Conservation (phyloP, 495 filamentous ascomycete genomes). For the Trichoderma erinaceum region DNA sequence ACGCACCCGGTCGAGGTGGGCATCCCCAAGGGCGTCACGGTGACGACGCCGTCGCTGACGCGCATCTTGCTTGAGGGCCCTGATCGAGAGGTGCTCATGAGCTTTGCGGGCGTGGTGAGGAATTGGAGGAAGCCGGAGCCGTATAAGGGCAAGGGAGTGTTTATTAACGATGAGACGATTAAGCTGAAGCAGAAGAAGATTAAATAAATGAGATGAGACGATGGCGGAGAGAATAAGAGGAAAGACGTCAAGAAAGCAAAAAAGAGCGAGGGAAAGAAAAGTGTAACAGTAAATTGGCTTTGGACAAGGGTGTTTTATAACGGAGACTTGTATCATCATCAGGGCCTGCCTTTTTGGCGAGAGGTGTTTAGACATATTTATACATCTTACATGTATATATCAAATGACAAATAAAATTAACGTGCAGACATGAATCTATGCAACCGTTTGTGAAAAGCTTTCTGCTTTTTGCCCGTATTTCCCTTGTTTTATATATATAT, state of each 20-base stretch:
- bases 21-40: conserved; percentile 76
- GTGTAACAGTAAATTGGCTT: conserved; percentile 4
- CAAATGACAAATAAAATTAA: conserved; percentile 1
- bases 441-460: not conserved
- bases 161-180: conserved; percentile 94
- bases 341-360: not conserved
- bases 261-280: not conserved
- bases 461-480: too few species aligned
- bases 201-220: conserved; percentile 55
- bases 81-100: conserved; percentile 77
- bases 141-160: conserved; percentile 99
- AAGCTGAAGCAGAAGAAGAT: conserved; percentile 98
- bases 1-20: conserved; percentile 89
- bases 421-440: not conserved
- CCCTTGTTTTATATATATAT: conserved; percentile 16
- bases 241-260: not conserved
- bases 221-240: not conserved
- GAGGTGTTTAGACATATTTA: conserved; percentile 19
- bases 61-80: conserved; percentile 83
- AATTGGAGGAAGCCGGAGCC: conserved; percentile 89
- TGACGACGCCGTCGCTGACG: conserved; percentile 87
- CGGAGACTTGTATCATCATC: conserved; percentile 10
- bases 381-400: conserved; percentile 26
- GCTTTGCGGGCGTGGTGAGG: conserved; percentile 83
- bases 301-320: not conserved